Percentiles rank a stretch among this genome's conserved stretches.
phyloP scores from a whole-genome alignment of 2,329 filamentous ascomycete genomes.

The Fusarium virguliforme region DNA sequence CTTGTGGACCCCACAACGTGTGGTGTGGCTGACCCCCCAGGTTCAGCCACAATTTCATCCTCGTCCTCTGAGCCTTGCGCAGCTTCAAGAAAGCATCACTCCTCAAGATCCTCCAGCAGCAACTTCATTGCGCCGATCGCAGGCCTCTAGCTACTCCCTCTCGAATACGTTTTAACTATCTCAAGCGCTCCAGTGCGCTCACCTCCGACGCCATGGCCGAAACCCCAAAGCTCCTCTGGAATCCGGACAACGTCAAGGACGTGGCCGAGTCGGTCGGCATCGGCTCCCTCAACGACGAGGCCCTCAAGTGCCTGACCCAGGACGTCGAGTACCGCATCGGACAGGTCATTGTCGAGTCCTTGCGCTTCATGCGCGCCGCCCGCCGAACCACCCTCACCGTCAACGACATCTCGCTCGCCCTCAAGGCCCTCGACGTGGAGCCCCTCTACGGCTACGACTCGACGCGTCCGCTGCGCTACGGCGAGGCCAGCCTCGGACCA shows the following conservation, averaged over 20 bases:
- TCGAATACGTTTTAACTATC: not conserved
- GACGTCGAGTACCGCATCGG: conserved; percentile 97
- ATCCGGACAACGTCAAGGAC: conserved; percentile 94
- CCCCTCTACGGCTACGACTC: conserved; percentile 97
- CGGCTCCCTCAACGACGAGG: conserved; percentile 83
- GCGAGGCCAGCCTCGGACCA: conserved; percentile 92
- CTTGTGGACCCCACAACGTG: not conserved
- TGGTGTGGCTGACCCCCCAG: not conserved
- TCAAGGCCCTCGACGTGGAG: conserved; percentile 91
- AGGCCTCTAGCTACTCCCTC: not conserved
- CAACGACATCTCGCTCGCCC: conserved; percentile 88
- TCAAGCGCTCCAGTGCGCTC: conserved; percentile 9
- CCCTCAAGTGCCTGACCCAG: conserved; percentile 88
- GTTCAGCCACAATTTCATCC: conserved; percentile 7
- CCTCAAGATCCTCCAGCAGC: not conserved
- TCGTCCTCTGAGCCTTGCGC: conserved; percentile 32
- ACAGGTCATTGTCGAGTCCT: conserved; percentile 92
- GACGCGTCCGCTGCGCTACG: conserved; percentile 88
- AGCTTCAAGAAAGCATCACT: conserved; percentile 24
- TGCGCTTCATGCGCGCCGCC: conserved; percentile 96
- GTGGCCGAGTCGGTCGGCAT: conserved; percentile 98
- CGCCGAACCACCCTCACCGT: conserved; percentile 90
- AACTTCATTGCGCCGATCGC: not conserved
- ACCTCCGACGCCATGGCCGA: conserved; percentile 56
- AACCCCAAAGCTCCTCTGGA: conserved; percentile 82